These are phyloP conservation scores for Dactylorhiza incarnata DNA, from an alignment of 106 monocot species.

Conservation along the genomic window DNA sequence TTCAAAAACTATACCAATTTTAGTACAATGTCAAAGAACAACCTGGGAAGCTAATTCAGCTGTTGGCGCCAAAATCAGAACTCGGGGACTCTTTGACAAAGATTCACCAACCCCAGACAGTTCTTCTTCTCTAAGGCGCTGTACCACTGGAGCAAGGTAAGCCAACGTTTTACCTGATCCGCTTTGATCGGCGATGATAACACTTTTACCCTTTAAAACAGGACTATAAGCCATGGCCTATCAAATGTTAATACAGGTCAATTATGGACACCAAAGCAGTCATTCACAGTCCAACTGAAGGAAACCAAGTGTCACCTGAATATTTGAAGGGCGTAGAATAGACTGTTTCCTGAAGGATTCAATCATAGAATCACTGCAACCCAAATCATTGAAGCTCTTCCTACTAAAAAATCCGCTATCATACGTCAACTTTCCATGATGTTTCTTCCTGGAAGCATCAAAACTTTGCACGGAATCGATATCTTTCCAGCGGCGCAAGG, in stretches of 20 bases:
- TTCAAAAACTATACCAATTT: not conserved
- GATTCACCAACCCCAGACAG: slow-evolving; percentile 45
- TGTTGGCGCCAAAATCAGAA: slow-evolving; percentile 76
- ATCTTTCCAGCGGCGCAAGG: slow-evolving; percentile 30
- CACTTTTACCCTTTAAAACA: slow-evolving; percentile 79
- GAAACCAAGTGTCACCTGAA: slow-evolving; percentile 48
- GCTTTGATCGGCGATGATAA: slow-evolving; percentile 94
- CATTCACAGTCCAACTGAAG: not conserved
- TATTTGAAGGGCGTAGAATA: slow-evolving; percentile 75
- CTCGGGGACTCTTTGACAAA: slow-evolving; percentile 48
- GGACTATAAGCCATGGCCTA: slow-evolving; percentile 73
- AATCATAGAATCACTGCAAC: slow-evolving; percentile 63
- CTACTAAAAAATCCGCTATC: slow-evolving; percentile 69
- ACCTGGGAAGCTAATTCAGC: slow-evolving; percentile 98
- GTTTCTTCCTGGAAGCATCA: slow-evolving; percentile 8
- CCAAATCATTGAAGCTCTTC: slow-evolving; percentile 66
- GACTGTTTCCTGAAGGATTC: slow-evolving; percentile 30
- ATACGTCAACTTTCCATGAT: slow-evolving; percentile 11
- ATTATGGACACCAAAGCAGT: not conserved
- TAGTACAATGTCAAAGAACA: slow-evolving; percentile 10
- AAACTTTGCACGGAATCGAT: not conserved
- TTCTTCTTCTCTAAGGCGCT: slow-evolving; percentile 77
- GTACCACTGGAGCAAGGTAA: slow-evolving; percentile 79
- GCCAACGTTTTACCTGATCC: slow-evolving; percentile 96
- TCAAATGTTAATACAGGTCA: slow-evolving; percentile 6